Conservation (phyloP, 768 basidiomycete species). For the Pulveroboletus sp. region DNA sequence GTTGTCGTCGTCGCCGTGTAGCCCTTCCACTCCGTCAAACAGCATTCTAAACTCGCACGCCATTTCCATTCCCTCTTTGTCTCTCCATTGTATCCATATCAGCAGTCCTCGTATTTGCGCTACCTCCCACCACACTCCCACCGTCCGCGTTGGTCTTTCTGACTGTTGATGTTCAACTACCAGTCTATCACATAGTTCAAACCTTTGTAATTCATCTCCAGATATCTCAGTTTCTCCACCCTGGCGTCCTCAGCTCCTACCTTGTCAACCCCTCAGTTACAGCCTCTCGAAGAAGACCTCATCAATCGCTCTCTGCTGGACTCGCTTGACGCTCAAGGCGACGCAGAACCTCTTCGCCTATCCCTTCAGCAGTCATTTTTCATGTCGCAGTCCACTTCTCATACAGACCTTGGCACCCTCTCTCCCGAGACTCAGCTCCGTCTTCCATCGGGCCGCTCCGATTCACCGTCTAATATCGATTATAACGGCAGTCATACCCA, state of each 20-base stretch:
- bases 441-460: conserved; percentile 43
- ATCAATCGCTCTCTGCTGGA: conserved; percentile 83
- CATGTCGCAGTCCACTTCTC: conserved; percentile 46
- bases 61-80: conserved; percentile 23
- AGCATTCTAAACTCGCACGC: conserved; percentile 25
- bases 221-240: conserved; percentile 31
- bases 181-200: conserved; percentile 28
- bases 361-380: conserved; percentile 34
- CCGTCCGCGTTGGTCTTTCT: conserved; percentile 25
- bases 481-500: conserved; percentile 35
- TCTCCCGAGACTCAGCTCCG: conserved; percentile 57
- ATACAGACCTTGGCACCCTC: conserved; percentile 44
- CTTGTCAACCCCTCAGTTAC: conserved; percentile 28
- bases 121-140: conserved; percentile 29
- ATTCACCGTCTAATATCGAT: conserved; percentile 43
- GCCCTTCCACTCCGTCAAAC: conserved; percentile 25
- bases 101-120: conserved; percentile 33
- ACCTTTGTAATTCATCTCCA: conserved; percentile 27
- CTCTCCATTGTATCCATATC: conserved; percentile 42
- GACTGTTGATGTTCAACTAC: conserved; percentile 43
- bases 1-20: conserved; percentile 26
- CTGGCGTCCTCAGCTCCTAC: conserved; percentile 47
- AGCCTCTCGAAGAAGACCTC: conserved; percentile 60
- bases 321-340: conserved; percentile 78
- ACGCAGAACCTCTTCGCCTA: conserved; percentile 58